These are phyloP conservation scores for Myochromella boudieri DNA, from an alignment of 768 basidiomycete genomes.

Conservation along the genomic window DNA sequence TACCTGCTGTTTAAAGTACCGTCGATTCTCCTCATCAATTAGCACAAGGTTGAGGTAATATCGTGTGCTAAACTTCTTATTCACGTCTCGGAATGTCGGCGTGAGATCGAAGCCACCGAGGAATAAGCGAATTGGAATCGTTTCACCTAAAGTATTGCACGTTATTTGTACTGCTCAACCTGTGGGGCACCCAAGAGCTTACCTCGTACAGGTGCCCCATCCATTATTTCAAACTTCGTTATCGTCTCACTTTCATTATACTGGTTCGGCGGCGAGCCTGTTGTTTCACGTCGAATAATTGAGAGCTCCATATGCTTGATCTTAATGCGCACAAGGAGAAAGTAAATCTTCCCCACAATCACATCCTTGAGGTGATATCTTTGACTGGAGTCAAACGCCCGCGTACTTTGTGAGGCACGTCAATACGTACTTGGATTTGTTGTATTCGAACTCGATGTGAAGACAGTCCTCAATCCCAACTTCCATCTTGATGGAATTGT, in stretches of 20 bases:
- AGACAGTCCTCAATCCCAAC: constrained; percentile 99
- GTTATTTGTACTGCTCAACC: too few relatives aligned
- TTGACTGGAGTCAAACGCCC: neutral
- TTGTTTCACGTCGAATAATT: constrained; percentile 96
- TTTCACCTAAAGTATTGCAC: constrained; percentile 65
- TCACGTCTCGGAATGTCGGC: constrained; percentile 97
- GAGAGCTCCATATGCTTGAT: constrained; percentile 99
- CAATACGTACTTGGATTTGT: constrained; percentile 89
- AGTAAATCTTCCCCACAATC: constrained; percentile 99
- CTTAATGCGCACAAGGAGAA: constrained; percentile 96
- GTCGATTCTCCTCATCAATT: constrained; percentile 96
- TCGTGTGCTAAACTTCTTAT: constrained; percentile 97
- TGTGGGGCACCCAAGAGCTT: constrained; percentile 12
- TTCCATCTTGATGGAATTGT: constrained; percentile 99
- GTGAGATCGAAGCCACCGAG: constrained; percentile 98
- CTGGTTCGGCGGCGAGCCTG: constrained; percentile 96
- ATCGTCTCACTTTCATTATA: constrained; percentile 99
- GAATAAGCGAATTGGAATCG: constrained; percentile 96
- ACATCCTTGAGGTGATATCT: constrained; percentile 99
- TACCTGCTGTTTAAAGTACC: constrained; percentile 98
- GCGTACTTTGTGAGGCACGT: too few relatives aligned
- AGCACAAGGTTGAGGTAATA: constrained; percentile 98
- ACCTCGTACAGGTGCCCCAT: constrained; percentile 97
- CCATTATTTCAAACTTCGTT: constrained; percentile 99
- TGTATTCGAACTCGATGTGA: constrained; percentile 99